phyloP scores from a whole-genome alignment of 2,329 filamentous ascomycete genomes.

The Metarhizium brunneum region DNA sequence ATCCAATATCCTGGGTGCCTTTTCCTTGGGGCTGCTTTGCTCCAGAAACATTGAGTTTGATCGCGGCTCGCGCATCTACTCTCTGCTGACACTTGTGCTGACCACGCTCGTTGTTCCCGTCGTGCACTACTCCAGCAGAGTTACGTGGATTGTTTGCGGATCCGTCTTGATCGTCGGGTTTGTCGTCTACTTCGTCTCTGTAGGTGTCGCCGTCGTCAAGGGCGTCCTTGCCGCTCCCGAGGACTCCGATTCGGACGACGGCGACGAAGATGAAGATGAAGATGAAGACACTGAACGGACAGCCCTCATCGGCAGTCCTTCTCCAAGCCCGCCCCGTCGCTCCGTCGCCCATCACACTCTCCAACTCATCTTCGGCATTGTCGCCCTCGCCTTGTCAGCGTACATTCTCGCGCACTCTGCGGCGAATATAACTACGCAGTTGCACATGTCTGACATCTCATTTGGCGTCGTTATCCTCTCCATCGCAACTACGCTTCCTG shows the following conservation, averaged over 20 bases:
- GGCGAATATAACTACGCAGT: constrained; percentile 28
- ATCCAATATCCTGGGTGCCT: constrained; percentile 46
- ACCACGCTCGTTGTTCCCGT: constrained; percentile 14
- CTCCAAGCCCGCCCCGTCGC: background rate
- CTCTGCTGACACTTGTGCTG: constrained; percentile 9
- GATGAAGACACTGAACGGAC: background rate
- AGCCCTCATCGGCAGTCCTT: background rate
- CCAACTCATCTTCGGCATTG: constrained; percentile 34
- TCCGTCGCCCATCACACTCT: constrained; percentile 10
- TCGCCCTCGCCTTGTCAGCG: constrained; percentile 35
- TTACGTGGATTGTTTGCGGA: constrained; percentile 23
- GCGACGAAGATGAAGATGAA: background rate
- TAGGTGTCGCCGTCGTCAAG: constrained; percentile 34
- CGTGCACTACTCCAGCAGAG: constrained; percentile 11
- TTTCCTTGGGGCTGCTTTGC: constrained; percentile 41
- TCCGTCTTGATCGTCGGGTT: constrained; percentile 31
- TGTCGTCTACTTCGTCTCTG: constrained; percentile 31
- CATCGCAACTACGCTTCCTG: constrained; percentile 43
- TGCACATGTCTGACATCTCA: constrained; percentile 34
- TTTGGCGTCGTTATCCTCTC: constrained; percentile 38
- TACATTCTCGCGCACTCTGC: constrained; percentile 39
- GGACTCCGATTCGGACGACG: constrained; percentile 21
- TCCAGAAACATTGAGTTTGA: constrained; percentile 29
- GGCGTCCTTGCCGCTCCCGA: constrained; percentile 32
- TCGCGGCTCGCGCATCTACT: constrained; percentile 37